Percentiles rank a stretch among this genome's conserved stretches.
phyloP scores from a whole-genome alignment of 1,284 basidiomycete species.

The Heimioporus retisporus region DNA sequence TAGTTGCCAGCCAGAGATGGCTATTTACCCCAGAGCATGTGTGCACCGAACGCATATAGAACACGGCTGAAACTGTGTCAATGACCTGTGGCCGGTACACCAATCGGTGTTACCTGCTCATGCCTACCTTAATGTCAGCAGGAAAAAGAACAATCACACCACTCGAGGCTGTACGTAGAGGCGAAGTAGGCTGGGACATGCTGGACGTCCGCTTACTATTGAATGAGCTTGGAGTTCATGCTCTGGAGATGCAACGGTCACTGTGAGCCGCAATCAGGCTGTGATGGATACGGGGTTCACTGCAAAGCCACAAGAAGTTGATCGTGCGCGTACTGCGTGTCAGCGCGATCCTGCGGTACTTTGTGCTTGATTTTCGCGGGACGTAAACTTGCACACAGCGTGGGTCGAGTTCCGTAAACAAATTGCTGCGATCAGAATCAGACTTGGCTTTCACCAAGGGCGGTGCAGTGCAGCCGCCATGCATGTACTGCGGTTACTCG shows the following conservation, averaged over 20 bases:
- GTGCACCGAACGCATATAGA: slow-evolving; percentile 32
- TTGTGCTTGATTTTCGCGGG: too few species aligned
- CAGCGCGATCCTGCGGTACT: too few species aligned
- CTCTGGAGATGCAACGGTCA: too few species aligned
- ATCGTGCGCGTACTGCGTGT: too few species aligned
- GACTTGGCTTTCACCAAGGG: too few species aligned
- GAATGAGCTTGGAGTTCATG: too few species aligned
- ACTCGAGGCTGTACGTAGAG: slow-evolving; percentile 15
- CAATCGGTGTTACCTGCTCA: slow-evolving; percentile 23
- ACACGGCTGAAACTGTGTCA: slow-evolving; percentile 24
- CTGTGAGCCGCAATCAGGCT: not conserved
- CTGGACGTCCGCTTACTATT: not conserved
- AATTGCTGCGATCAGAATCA: too few species aligned
- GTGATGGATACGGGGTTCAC: too few species aligned
- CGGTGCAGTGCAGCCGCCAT: not conserved
- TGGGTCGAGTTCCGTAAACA: too few species aligned
- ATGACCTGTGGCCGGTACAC: not conserved
- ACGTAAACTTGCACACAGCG: too few species aligned
- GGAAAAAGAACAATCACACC: slow-evolving; percentile 14
- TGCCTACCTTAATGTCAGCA: slow-evolving; percentile 18
- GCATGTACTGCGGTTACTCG: too few species aligned
- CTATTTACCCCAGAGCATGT: slow-evolving; percentile 21
- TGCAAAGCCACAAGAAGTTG: too few species aligned
- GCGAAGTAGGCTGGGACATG: slow-evolving; percentile 16
- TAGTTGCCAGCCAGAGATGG: slow-evolving; percentile 26